A percentile compares a stretch with the other conserved stretches of the same genome.
Evolutionary conservation across 805 yeast genomes (phyloP).

Genomic region (Candida incommunis): DNA sequence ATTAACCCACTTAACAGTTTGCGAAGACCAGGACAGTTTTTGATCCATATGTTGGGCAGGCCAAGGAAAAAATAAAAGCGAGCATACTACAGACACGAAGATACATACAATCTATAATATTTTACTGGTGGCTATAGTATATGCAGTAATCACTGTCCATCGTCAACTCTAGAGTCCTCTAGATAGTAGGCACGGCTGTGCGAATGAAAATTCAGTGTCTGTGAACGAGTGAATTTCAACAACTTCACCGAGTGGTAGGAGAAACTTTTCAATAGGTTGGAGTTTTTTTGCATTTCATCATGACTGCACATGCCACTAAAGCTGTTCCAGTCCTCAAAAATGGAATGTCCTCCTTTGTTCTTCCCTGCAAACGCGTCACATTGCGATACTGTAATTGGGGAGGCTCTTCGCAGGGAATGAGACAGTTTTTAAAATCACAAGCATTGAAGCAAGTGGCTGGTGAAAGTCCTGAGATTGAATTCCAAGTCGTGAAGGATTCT

Average conservation of each 20-base stretch:
- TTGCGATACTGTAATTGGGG: conserved; percentile 91
- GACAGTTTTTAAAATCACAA: conserved; percentile 38
- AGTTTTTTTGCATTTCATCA: no score
- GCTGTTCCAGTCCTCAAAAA: conserved; percentile 12
- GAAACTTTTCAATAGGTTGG: neutral
- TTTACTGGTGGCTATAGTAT: no score
- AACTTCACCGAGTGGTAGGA: neutral
- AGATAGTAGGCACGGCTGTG: no score
- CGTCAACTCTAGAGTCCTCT: no score
- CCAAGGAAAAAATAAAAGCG: no score
- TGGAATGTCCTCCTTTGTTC: conserved; percentile 23
- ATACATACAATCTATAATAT: no score
- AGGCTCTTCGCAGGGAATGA: conserved; percentile 79
- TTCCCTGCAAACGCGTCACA: conserved; percentile 52
- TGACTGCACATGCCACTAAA: conserved; percentile 14
- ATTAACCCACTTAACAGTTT: no score
- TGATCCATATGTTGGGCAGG: no score
- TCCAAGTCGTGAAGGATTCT: conserved; percentile 49
- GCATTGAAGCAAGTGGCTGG: conserved; percentile 43
- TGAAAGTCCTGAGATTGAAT: conserved; percentile 51
- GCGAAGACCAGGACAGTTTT: no score
- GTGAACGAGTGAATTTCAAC: neutral
- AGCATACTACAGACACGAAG: no score
- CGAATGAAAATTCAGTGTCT: conserved; percentile 14
- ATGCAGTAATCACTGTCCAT: no score